Evolutionary conservation across 306 rosid genomes (phyloP), one percentile per base, ranked within the genome.

Genomic region (Casuarina equisetifolia): DNA sequence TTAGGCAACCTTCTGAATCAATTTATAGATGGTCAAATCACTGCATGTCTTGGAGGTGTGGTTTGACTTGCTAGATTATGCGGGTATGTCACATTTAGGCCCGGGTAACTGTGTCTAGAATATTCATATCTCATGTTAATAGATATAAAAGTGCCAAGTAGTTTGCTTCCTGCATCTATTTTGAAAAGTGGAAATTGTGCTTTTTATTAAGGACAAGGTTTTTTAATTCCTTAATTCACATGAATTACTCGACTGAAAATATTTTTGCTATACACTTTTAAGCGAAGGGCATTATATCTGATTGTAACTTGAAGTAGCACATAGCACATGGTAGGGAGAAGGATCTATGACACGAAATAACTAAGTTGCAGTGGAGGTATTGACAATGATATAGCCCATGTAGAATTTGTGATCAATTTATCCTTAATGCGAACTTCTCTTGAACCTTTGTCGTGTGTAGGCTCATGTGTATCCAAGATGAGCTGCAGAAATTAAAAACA

Each of bases 351-450:
- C 81, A 80, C 44, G 97, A 92, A 85, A 84, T 95, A 84, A 70
- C 81, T 3, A 93, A 87, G 15, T 81, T 92, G 84, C 89, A 82
- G 40, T 85, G 85, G 91, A 92, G 97, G 98, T 95, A 89, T 51
- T 81, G 40, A 72, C 42, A 38, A 40, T 49, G 38, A 58, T 66
- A 19, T 42, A 77, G 45, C 68, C n/a, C 25, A 45, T 66, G 59
- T 68, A 68, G 59, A 42, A 64, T 70, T 13, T 16, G 67, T 66
- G 17, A n/a, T 74, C 76, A 11, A 51, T 66, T 81, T 4, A 9
- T 45, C 6, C 7, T 52, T 4, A 25, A 54, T 74, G 57, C 76
- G 2, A 50, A 53, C 46, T 66, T 9, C 35, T 49, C 43, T 51
- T 71, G 52, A 68, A 58, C 66, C 77, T 71, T 76, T 32, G 49